Evolutionary conservation across 768 basidiomycete genomes (phyloP).

Genomic region (Termitomyces sp.): DNA sequence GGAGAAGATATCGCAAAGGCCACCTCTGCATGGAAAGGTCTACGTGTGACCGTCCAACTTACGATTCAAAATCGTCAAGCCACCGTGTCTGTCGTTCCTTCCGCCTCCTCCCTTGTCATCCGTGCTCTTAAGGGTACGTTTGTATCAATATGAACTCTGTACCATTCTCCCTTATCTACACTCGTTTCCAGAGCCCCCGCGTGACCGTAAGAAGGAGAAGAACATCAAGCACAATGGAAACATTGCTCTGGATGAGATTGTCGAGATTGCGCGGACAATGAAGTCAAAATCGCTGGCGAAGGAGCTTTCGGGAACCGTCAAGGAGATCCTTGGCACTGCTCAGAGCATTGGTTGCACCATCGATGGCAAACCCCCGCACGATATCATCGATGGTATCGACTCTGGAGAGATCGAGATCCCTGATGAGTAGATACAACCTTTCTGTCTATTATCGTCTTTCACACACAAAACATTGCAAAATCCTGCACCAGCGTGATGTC

Average conservation of each 20-base stretch:
- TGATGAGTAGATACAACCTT: constrained; percentile 57
- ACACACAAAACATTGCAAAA: constrained; percentile 13
- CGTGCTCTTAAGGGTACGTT: constrained; percentile 92
- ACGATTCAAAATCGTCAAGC: constrained; percentile 99
- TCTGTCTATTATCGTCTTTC: constrained; percentile 18
- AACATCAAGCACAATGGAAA: constrained; percentile 99
- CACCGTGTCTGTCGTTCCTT: constrained; percentile 91
- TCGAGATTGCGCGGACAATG: constrained; percentile 96
- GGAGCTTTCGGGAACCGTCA: constrained; percentile 80
- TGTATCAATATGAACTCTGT: constrained; percentile 2
- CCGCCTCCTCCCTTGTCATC: constrained; percentile 96
- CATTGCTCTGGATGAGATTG: constrained; percentile 87
- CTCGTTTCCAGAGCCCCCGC: constrained; percentile 75
- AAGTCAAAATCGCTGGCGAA: constrained; percentile 90
- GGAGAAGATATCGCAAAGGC: constrained; percentile 99
- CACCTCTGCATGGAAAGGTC: constrained; percentile 97
- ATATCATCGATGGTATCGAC: constrained; percentile 84
- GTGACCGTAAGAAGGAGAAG: constrained; percentile 99
- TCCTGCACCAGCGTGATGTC: neutral
- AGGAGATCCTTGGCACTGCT: constrained; percentile 98
- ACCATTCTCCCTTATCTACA: neutral
- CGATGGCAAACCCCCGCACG: constrained; percentile 89
- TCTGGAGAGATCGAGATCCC: constrained; percentile 83
- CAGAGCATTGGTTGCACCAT: constrained; percentile 97
- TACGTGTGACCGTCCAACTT: constrained; percentile 97